These are phyloP conservation scores for Rhytidhysteron rufulum DNA, from an alignment of 2,329 filamentous ascomycete genomes.

Conservation along the genomic window DNA sequence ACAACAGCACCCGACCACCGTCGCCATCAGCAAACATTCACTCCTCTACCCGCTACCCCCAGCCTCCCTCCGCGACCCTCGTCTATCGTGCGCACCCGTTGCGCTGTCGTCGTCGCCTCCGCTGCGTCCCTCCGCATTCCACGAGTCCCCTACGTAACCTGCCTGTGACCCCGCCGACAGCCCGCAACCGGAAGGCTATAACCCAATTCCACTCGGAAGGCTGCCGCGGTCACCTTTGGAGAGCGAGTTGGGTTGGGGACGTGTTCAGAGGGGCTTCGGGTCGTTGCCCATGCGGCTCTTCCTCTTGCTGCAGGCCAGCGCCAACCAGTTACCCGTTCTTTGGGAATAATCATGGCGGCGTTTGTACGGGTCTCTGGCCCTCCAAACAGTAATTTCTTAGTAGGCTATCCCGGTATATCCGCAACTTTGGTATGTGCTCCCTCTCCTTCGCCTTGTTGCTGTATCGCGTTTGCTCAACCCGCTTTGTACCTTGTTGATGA, in stretches of 20 bases:
- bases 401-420: conserved; percentile 96
- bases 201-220: neutral
- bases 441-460: neutral
- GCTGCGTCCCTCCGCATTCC: neutral
- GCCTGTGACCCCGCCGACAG: neutral
- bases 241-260: neutral
- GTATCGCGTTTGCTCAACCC: neutral
- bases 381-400: conserved; percentile 93
- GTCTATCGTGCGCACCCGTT: neutral
- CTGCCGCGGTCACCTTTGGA: neutral
- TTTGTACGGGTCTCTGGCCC: conserved; percentile 95
- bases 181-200: neutral
- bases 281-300: conserved; percentile 33
- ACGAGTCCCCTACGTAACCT: neutral
- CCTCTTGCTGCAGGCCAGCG: conserved; percentile 30
- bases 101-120: neutral
- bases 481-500: too few species aligned
- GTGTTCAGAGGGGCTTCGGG: neutral
- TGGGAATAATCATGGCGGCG: conserved; percentile 52
- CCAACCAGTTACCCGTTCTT: conserved; percentile 21
- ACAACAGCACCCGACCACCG: neutral
- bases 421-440: conserved; percentile 79
- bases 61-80: conserved; percentile 1
- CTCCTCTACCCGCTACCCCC: neutral
- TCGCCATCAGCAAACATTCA: neutral